Conservation (phyloP, 225 moss, liverwort and hornwort species). For the Anthoceros angustus region DNA sequence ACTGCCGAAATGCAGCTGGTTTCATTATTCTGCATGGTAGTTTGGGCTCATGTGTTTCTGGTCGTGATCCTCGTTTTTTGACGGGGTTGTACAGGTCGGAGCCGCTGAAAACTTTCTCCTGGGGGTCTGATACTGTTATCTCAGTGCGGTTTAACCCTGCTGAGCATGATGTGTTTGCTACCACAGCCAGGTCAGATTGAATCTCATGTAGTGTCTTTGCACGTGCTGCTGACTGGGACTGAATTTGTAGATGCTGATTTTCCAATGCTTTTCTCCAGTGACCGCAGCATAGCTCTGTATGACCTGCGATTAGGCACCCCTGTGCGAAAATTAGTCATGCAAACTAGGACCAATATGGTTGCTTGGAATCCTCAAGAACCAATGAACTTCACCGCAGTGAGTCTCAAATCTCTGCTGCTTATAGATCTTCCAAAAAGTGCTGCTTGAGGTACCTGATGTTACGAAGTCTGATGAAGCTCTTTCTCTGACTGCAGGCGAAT, state of each 20-base stretch:
- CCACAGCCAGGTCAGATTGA: constrained; percentile 60
- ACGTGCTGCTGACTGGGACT: neutral
- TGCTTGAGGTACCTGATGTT: too few relatives aligned
- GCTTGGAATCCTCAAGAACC: constrained; percentile 96
- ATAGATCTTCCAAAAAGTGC: neutral
- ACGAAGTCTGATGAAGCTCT: too few relatives aligned
- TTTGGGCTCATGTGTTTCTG: neutral
- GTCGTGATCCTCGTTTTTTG: neutral
- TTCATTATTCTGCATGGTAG: neutral
- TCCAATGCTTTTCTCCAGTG: constrained; percentile 28
- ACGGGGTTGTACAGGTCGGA: constrained; percentile 43
- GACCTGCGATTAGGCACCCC: constrained; percentile 86
- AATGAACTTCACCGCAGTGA: constrained; percentile 85
- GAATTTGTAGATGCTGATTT: neutral
- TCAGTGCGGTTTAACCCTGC: constrained; percentile 90
- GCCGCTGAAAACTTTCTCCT: constrained; percentile 69
- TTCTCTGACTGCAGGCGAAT: constrained; percentile 47
- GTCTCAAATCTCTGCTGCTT: constrained; percentile 7
- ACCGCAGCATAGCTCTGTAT: constrained; percentile 85
- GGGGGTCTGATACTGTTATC: constrained; percentile 92
- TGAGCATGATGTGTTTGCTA: constrained; percentile 72
- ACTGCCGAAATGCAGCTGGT: neutral
- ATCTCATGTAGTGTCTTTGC: neutral
- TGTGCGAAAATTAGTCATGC: constrained; percentile 85
- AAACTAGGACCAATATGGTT: constrained; percentile 76